Percentiles rank a stretch among this genome's conserved stretches.
Conservation (phyloP, 1,284 basidiomycete species). For the Ustanciosporium gigantosporum region DNA sequence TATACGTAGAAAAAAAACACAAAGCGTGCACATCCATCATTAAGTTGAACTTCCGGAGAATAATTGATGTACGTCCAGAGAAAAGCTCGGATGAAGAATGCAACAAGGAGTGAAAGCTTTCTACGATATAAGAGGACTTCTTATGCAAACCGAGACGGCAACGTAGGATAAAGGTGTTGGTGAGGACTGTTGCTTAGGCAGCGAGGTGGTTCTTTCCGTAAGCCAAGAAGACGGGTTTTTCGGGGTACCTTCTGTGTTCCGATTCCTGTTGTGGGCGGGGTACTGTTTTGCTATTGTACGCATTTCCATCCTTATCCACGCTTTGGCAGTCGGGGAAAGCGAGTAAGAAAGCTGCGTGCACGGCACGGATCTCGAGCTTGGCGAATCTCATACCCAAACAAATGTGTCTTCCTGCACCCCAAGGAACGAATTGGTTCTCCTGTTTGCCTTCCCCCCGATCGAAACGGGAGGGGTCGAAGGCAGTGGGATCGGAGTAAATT, state of each 20-base stretch:
- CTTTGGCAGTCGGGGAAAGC: slow-evolving; percentile 11
- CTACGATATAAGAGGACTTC: no score
- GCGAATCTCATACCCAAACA: slow-evolving; percentile 43
- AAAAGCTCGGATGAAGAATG: no score
- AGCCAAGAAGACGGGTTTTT: slow-evolving; percentile 12
- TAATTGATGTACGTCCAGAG: no score
- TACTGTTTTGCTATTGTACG: slow-evolving; percentile 3
- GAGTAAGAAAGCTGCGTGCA: slow-evolving; percentile 26
- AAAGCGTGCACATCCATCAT: no score
- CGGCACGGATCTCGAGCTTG: slow-evolving; percentile 33
- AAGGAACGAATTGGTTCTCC: slow-evolving; percentile 37
- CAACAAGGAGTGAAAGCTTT: no score
- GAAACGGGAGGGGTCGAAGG: slow-evolving; percentile 38
- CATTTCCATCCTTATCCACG: slow-evolving; percentile 5
- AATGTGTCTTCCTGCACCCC: slow-evolving; percentile 39
- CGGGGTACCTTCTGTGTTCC: slow-evolving; percentile 34
- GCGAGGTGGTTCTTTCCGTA: slow-evolving; percentile 12
- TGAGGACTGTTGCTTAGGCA: background rate
- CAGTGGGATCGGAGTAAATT: slow-evolving; percentile 32
- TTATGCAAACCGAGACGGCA: no score
- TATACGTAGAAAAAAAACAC: no score
- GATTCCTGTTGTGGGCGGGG: slow-evolving; percentile 30
- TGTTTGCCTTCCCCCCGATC: slow-evolving; percentile 25
- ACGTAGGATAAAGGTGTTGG: background rate
- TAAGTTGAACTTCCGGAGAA: no score